These are phyloP conservation scores for Mycena vulgaris DNA, from an alignment of 768 basidiomycete species.

Conservation along the genomic window DNA sequence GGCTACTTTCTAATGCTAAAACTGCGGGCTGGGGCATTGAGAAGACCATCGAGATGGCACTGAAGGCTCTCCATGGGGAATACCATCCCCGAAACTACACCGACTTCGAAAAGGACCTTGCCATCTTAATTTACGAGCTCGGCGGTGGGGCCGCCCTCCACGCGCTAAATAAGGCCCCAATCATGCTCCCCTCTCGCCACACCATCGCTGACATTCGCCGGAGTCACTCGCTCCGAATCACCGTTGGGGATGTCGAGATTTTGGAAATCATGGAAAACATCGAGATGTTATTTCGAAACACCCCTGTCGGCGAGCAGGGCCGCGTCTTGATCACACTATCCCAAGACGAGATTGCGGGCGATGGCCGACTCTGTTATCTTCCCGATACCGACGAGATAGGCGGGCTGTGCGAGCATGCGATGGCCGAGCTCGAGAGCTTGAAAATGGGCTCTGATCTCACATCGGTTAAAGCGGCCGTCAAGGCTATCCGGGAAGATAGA, in stretches of 20 bases:
- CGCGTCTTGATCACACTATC: slow-evolving; percentile 35
- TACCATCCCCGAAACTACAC: slow-evolving; percentile 44
- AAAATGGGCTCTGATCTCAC: slow-evolving; percentile 42
- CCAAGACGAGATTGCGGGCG: slow-evolving; percentile 48
- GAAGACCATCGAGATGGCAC: background rate
- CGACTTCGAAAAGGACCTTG: slow-evolving; percentile 44
- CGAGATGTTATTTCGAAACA: slow-evolving; percentile 2
- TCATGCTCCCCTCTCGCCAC: slow-evolving; percentile 41
- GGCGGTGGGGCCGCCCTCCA: slow-evolving; percentile 48
- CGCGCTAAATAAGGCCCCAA: slow-evolving; percentile 45
- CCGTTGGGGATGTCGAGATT: slow-evolving; percentile 5
- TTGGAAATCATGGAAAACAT: slow-evolving; percentile 2
- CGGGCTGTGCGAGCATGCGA: slow-evolving; percentile 48
- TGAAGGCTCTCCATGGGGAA: slow-evolving; percentile 26
- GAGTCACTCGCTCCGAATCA: slow-evolving; percentile 36
- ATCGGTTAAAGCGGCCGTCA: slow-evolving; percentile 13
- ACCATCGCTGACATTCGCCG: slow-evolving; percentile 37
- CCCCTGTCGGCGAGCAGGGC: slow-evolving; percentile 32
- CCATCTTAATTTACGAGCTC: slow-evolving; percentile 45
- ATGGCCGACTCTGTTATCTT: slow-evolving; percentile 44
- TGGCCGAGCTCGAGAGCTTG: slow-evolving; percentile 23
- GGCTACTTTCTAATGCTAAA: slow-evolving; percentile 3
- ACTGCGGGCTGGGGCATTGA: background rate
- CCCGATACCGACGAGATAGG: slow-evolving; percentile 41
- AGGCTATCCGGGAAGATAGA: slow-evolving; percentile 36